Conservation (phyloP, 371 early-diverging fungal species). For the Mucor irregularis region DNA sequence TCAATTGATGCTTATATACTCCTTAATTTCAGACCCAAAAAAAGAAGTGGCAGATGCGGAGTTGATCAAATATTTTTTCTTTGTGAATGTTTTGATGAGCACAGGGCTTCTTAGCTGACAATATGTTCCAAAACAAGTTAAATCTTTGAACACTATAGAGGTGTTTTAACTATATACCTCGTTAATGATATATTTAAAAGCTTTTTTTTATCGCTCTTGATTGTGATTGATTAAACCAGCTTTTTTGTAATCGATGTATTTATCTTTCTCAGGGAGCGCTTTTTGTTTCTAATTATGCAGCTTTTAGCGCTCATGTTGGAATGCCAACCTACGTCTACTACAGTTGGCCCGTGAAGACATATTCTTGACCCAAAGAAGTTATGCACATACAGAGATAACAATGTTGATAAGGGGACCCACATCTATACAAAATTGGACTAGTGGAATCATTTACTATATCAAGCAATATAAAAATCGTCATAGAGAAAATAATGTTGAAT, state of each 20-base stretch:
- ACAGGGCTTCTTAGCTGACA: too few species aligned
- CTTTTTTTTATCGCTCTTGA: not conserved
- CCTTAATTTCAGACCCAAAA: slow-evolving; percentile 13
- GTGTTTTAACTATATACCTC: too few species aligned
- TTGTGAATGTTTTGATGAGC: too few species aligned
- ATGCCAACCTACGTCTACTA: too few species aligned
- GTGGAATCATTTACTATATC: slow-evolving; percentile 25
- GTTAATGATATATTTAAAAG: slow-evolving; percentile 5
- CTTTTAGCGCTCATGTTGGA: too few species aligned
- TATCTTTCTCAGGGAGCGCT: not conserved
- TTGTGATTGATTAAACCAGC: not conserved
- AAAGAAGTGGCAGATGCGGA: not conserved
- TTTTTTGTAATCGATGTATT: not conserved
- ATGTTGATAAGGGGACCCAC: slow-evolving; percentile 19
- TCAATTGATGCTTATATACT: slow-evolving; percentile 6
- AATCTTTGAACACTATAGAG: too few species aligned
- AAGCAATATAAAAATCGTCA: slow-evolving; percentile 19
- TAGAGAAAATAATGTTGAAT: too few species aligned
- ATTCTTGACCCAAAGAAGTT: not conserved
- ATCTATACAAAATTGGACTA: slow-evolving; percentile 21
- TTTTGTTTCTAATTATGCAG: not conserved
- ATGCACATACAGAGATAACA: slow-evolving; percentile 14
- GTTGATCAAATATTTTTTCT: slow-evolving; percentile 5
- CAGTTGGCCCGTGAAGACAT: not conserved
- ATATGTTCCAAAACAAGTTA: slow-evolving; percentile 9